Evolutionary conservation across 805 yeast genomes (phyloP).

Genomic region (Millerozyma acaciae): DNA sequence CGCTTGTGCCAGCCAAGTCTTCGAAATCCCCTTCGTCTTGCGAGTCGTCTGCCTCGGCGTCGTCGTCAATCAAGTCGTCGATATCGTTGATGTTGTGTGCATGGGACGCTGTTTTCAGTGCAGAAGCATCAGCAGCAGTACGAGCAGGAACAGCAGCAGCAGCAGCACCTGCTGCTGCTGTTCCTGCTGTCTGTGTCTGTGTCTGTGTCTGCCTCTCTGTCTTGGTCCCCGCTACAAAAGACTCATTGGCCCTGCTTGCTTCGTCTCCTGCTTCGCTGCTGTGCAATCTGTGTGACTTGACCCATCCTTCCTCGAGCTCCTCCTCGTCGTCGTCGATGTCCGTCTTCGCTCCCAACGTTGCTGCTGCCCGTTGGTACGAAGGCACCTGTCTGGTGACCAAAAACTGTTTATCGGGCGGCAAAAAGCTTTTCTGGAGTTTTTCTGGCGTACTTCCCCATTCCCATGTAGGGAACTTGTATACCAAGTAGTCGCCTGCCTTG

Average conservation of each 20-base stretch:
- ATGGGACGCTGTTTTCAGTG: no score
- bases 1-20: constrained; percentile 25
- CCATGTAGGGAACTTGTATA: constrained; percentile 95
- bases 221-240: not conserved
- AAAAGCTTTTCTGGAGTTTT: constrained; percentile 51
- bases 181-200: constrained; percentile 12
- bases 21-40: constrained; percentile 32
- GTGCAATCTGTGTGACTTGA: constrained; percentile 24
- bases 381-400: constrained; percentile 89
- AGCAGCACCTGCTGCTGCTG: constrained; percentile 19
- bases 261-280: constrained; percentile 6
- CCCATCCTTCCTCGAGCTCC: constrained; percentile 59
- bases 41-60: constrained; percentile 33
- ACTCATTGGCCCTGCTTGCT: constrained; percentile 11
- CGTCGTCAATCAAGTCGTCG: constrained; percentile 44
- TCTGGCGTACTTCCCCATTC: constrained; percentile 58
- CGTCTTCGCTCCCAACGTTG: constrained; percentile 43
- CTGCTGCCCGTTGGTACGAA: constrained; percentile 66
- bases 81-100: constrained; percentile 36
- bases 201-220: constrained; percentile 5
- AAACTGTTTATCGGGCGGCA: constrained; percentile 85
- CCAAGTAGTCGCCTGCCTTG: constrained; percentile 88
- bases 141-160: constrained; percentile 19
- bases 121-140: constrained; percentile 42
- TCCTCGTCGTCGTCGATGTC: constrained; percentile 33